Evolutionary conservation across 441 rosid species (phyloP), one percentile per base, ranked within the genome.

Genomic region (Omphalea diandra): DNA sequence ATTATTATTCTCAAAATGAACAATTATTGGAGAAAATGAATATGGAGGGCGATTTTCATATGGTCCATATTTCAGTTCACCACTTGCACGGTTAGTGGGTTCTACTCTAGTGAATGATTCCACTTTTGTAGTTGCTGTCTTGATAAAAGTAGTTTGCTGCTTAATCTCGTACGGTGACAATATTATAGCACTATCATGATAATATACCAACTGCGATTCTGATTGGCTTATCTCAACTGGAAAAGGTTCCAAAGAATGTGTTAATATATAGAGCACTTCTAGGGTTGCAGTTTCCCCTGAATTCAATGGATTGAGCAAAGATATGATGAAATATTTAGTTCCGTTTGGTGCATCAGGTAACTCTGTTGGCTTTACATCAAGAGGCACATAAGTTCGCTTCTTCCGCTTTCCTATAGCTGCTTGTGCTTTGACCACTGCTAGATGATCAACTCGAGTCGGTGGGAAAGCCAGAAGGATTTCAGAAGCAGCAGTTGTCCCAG

Each of bases 1-100:
- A 81, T 84, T 83, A 82, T 93, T 96, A 76, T 93, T 93, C 88
- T 96, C 97, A 55, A 86, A 88, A 77, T 96, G 99, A 75, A 96
- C 70, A 50, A 86, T 80, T 72, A 96, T 73, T 5, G 99, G 97
- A 70, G 94, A 77, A 83, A 79, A 84, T 46, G 98, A 84, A 77
- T 88, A 85, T 10, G 97, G 88, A 71, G 85, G 46, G 24, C 41
- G 88, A 76, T 88, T 88, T 65, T 93, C 91, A 73, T 90, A 91
- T 44, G 97, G 96, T 71, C 99, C 99, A 79, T 96, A 96, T 79
- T 81, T 93, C 14, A 96, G 70, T 76, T 93, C 99, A 65, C 78
- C 77, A 57, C 97, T 88, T 15, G 88, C 90, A 22, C 83, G 85
- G 70, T 87, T 81, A 27, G 93, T 84, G 62, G 98, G 97, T 70